These are phyloP conservation scores for Curvularia lunata DNA, from an alignment of 2,329 filamentous ascomycete species.

Conservation along the genomic window DNA sequence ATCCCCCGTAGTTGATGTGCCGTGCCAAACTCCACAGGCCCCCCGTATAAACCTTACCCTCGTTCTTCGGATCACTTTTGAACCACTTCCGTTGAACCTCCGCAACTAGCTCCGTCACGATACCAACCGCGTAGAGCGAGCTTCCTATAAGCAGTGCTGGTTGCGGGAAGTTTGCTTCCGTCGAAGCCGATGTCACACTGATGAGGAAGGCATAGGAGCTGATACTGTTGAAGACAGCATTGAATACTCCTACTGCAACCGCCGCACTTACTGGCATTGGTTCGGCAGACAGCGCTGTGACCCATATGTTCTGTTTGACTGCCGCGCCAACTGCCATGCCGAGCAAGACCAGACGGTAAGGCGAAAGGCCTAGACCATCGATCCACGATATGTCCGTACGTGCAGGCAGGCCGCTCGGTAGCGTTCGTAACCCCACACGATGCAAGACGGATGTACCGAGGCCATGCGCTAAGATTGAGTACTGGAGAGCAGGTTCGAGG, in stretches of 20 bases:
- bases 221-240: conserved; percentile 61
- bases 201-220: conserved; percentile 63
- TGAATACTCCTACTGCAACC: conserved; percentile 57
- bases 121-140: conserved; percentile 58
- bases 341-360: conserved; percentile 59
- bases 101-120: conserved; percentile 61
- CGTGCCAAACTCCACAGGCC: conserved; percentile 59
- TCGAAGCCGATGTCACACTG: conserved; percentile 56
- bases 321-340: conserved; percentile 60
- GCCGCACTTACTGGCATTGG: conserved; percentile 57
- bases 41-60: conserved; percentile 59
- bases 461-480: conserved; percentile 56
- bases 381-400: conserved; percentile 49
- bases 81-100: conserved; percentile 64
- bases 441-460: conserved; percentile 54
- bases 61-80: conserved; percentile 59
- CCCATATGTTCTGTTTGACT: conserved; percentile 65
- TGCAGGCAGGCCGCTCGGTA: conserved; percentile 52
- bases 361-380: conserved; percentile 57
- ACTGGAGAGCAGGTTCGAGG: conserved; percentile 57
- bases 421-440: conserved; percentile 53
- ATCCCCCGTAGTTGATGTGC: conserved; percentile 63
- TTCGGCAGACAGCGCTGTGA: conserved; percentile 56
- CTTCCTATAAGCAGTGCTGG: conserved; percentile 56
- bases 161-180: conserved; percentile 50